Conservation (phyloP, 208 protist genomes). For the Herpetomonas tarakana region DNA sequence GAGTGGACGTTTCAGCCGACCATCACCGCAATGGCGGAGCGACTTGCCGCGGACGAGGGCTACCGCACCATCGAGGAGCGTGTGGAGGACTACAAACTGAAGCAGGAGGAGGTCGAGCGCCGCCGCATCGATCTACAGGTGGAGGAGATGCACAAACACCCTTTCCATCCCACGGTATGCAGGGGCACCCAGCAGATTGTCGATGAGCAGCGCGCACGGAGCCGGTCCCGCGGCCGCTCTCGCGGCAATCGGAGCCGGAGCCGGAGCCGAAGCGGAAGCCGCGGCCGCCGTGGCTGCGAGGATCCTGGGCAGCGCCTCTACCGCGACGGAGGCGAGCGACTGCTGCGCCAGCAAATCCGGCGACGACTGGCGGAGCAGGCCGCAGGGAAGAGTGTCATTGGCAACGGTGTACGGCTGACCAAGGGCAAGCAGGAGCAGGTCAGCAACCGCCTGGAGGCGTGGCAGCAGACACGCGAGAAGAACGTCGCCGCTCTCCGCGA, state of each 20-base stretch:
- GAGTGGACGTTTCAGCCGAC: slow-evolving; percentile 58
- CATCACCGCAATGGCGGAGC: slow-evolving; percentile 46
- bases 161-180: slow-evolving; percentile 60
- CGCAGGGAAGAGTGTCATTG: slow-evolving; percentile 31
- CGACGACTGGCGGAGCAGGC: slow-evolving; percentile 31
- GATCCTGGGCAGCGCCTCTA: slow-evolving; percentile 68
- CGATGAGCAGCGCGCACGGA: slow-evolving; percentile 4
- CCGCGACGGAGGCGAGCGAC: slow-evolving; percentile 62
- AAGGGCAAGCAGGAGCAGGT: slow-evolving; percentile 22
- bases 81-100: slow-evolving; percentile 14
- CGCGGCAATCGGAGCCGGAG: slow-evolving; percentile 4
- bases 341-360: slow-evolving; percentile 77
- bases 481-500: slow-evolving; percentile 26
- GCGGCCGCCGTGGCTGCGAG: slow-evolving; percentile 17
- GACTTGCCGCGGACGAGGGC: slow-evolving; percentile 13
- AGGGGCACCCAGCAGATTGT: slow-evolving; percentile 33
- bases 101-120: slow-evolving; percentile 26
- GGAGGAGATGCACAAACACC: slow-evolving; percentile 27
- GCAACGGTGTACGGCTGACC: slow-evolving; percentile 35
- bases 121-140: slow-evolving; percentile 32
- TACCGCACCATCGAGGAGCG: slow-evolving; percentile 37
- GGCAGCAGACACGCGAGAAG: slow-evolving; percentile 34
- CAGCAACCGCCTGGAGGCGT: slow-evolving; percentile 45
- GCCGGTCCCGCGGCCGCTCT: slow-evolving; percentile 9
- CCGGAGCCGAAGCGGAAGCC: neutral